These are phyloP conservation scores for Volutella citrinella DNA, from an alignment of 2,329 filamentous ascomycete species.

Conservation along the genomic window DNA sequence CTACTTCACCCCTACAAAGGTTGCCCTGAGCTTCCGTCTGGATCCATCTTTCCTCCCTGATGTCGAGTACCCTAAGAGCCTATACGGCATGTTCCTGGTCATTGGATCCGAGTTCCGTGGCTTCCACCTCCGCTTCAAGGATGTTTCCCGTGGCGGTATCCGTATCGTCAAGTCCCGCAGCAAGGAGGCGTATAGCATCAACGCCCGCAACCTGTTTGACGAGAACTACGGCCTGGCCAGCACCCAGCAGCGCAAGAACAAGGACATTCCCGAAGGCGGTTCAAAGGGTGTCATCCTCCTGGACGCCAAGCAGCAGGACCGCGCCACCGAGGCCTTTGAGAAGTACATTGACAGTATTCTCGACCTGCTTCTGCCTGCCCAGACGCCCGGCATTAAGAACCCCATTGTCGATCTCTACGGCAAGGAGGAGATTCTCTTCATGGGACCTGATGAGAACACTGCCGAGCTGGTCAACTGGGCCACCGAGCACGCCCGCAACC, in stretches of 20 bases:
- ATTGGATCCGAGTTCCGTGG: constrained; percentile 96
- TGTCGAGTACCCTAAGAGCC: constrained; percentile 86
- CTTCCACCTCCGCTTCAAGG: constrained; percentile 95
- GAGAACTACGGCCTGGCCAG: constrained; percentile 99
- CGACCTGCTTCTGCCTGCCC: constrained; percentile 84
- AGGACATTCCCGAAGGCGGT: constrained; percentile 97
- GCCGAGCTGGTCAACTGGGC: constrained; percentile 97
- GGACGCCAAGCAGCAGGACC: constrained; percentile 91
- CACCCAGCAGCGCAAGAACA: constrained; percentile 99
- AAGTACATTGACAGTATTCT: constrained; percentile 99
- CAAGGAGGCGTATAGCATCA: constrained; percentile 93
- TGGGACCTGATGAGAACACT: constrained; percentile 99
- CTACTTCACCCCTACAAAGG: constrained; percentile 95
- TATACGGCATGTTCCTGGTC: constrained; percentile 98
- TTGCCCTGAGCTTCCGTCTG: constrained; percentile 93
- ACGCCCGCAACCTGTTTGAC: constrained; percentile 92
- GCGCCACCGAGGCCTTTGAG: constrained; percentile 88
- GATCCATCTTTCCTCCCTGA: constrained; percentile 85
- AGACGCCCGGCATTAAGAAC: constrained; percentile 96
- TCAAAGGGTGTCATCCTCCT: constrained; percentile 97
- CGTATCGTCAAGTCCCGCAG: constrained; percentile 98
- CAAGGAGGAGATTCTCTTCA: constrained; percentile 95
- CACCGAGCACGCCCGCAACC: constrained; percentile 84
- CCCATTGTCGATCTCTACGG: constrained; percentile 94
- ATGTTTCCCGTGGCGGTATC: constrained; percentile 95